phyloP scores from a whole-genome alignment of 495 filamentous ascomycete genomes.

The Pseudevernia furfuracea region DNA sequence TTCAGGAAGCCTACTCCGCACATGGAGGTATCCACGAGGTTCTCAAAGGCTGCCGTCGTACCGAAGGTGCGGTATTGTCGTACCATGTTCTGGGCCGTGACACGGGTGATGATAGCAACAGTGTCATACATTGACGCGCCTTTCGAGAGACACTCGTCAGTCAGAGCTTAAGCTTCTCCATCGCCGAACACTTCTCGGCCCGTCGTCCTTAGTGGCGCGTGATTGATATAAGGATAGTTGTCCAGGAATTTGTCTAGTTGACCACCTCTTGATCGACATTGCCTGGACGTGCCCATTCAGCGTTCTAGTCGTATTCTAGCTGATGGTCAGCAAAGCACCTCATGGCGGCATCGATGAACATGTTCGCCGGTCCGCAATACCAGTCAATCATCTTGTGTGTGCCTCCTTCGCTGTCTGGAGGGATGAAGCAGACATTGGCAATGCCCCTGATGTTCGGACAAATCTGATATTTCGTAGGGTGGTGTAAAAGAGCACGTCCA shows the following conservation, averaged over 20 bases:
- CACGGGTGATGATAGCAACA: neutral
- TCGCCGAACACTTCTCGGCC: neutral
- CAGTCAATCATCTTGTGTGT: constrained; percentile 31
- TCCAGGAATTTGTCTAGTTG: neutral
- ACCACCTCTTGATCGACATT: constrained; percentile 30
- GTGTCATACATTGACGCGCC: neutral
- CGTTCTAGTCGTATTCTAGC: constrained; percentile 40
- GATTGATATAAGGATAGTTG: neutral
- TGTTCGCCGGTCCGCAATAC: constrained; percentile 3
- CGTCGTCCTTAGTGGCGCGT: neutral
- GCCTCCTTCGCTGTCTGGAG: constrained; percentile 43
- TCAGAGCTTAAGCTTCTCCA: neutral
- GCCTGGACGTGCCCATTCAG: constrained; percentile 41
- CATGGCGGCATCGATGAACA: constrained; percentile 8
- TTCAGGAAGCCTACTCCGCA: neutral
- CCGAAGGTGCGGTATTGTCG: neutral
- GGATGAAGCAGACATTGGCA: constrained; percentile 53
- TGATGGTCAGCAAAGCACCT: constrained; percentile 36
- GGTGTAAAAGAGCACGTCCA: constrained; percentile 41
- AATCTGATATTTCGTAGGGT: constrained; percentile 47
- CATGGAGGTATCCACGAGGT: neutral
- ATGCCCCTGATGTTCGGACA: constrained; percentile 57
- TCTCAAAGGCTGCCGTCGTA: neutral
- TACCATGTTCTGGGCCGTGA: neutral
- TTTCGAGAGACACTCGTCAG: neutral